These are phyloP conservation scores for Dioscorea alata DNA, from an alignment of 106 monocot species.

Conservation along the genomic window DNA sequence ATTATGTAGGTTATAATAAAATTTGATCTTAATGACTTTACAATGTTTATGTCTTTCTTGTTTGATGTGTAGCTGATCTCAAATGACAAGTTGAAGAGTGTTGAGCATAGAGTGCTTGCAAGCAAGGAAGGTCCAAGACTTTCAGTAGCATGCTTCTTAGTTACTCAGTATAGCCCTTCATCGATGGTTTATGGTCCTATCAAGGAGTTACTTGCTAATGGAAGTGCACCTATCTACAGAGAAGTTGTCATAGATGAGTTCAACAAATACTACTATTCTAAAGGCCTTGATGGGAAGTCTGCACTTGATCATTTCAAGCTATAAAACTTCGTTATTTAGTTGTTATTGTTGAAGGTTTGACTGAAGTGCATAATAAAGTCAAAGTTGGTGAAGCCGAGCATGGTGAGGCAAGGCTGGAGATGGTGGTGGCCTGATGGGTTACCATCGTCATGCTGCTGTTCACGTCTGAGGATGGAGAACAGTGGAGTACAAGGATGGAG, in stretches of 20 bases:
- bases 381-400: no score
- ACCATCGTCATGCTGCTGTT: no score
- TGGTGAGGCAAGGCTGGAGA: no score
- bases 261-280: background rate
- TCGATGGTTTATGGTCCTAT: conserved; percentile 14
- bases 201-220: conserved; percentile 13
- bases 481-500: no score
- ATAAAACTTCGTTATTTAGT: background rate
- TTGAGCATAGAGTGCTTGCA: conserved; percentile 22
- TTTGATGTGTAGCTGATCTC: conserved; percentile 13
- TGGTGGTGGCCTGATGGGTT: no score
- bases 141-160: conserved; percentile 17
- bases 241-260: conserved; percentile 3
- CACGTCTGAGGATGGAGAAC: no score
- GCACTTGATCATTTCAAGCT: conserved; percentile 11
- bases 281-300: conserved; percentile 1
- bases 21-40: no score
- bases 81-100: conserved; percentile 23
- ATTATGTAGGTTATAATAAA: no score
- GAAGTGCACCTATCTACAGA: conserved; percentile 13
- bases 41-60: no score
- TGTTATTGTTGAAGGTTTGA: no score
- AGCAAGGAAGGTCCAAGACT: conserved; percentile 12
- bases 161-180: background rate
- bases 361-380: no score